Conservation (phyloP, 331 rosid species). For the Acacia concinna region DNA sequence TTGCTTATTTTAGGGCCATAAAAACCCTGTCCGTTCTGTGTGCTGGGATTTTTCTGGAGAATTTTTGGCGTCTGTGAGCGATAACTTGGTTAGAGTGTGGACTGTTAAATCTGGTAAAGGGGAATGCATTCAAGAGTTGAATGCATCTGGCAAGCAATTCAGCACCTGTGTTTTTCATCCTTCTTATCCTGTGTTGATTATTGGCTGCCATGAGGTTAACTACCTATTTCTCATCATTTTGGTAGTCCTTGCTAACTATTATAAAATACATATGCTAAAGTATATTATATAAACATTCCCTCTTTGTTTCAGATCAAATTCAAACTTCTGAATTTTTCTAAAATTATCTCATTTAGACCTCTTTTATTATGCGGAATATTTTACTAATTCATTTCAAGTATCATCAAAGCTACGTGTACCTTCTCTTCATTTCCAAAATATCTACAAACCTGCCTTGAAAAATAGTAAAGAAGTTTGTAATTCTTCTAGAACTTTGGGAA, state of each 20-base stretch:
- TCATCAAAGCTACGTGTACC: not conserved
- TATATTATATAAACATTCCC: not conserved
- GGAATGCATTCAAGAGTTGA: conserved; percentile 53
- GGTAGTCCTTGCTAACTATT: not conserved
- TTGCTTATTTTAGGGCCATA: not conserved
- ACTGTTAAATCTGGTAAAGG: conserved; percentile 48
- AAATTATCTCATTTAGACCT: not conserved
- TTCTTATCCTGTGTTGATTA: conserved; percentile 45
- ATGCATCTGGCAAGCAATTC: conserved; percentile 45
- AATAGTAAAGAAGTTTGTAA: not conserved
- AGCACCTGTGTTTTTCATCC: conserved; percentile 74
- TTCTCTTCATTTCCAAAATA: not conserved
- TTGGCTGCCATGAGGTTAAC: conserved; percentile 68
- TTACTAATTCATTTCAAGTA: not conserved
- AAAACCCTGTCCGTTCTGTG: not conserved
- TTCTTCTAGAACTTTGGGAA: not conserved
- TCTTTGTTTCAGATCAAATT: not conserved
- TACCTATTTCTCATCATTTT: not conserved
- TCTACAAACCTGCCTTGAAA: not conserved
- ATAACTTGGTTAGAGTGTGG: conserved; percentile 68
- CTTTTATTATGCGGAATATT: not conserved
- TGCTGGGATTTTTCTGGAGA: conserved; percentile 43
- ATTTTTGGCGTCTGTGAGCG: conserved; percentile 73
- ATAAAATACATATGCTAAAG: not conserved
- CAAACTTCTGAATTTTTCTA: not conserved